phyloP scores from a whole-genome alignment of 371 early-diverging fungal genomes.

The Funneliformis caledonium region DNA sequence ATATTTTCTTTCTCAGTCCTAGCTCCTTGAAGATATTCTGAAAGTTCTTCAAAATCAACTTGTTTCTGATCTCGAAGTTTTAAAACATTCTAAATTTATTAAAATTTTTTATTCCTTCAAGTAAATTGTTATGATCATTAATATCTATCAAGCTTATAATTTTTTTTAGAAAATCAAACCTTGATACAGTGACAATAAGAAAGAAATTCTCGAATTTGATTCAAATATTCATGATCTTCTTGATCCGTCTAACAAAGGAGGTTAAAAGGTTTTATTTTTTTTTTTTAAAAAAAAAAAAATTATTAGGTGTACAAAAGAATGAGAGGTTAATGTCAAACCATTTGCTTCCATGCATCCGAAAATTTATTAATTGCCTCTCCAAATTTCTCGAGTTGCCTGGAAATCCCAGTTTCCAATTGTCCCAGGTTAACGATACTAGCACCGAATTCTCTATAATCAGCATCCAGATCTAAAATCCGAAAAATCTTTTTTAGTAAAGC shows the following conservation, averaged over 20 bases:
- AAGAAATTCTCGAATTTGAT: slow-evolving; percentile 84
- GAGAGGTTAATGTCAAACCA: slow-evolving; percentile 53
- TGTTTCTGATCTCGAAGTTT: slow-evolving; percentile 92
- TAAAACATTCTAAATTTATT: slow-evolving; percentile 64
- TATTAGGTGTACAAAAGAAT: not conserved
- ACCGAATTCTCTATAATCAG: slow-evolving; percentile 82
- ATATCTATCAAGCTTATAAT: not conserved
- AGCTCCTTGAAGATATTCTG: slow-evolving; percentile 72
- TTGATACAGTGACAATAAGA: slow-evolving; percentile 86
- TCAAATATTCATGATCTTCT: slow-evolving; percentile 80
- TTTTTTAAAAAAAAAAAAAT: not conserved
- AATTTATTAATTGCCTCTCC: slow-evolving; percentile 66
- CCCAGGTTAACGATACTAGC: slow-evolving; percentile 72
- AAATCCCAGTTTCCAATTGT: slow-evolving; percentile 82
- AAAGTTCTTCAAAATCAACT: slow-evolving; percentile 88
- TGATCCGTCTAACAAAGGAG: slow-evolving; percentile 49
- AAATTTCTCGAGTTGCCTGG: slow-evolving; percentile 65
- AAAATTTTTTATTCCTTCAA: not conserved
- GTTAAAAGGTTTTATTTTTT: not conserved
- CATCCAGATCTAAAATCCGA: slow-evolving; percentile 63
- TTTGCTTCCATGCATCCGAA: slow-evolving; percentile 62
- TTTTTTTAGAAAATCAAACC: slow-evolving; percentile 51
- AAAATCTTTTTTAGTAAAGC: not conserved
- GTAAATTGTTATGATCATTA: too few species aligned
- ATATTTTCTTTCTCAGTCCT: slow-evolving; percentile 65